phyloP scores from a whole-genome alignment of 352 stramenopile genomes.

The Pythium biforme region DNA sequence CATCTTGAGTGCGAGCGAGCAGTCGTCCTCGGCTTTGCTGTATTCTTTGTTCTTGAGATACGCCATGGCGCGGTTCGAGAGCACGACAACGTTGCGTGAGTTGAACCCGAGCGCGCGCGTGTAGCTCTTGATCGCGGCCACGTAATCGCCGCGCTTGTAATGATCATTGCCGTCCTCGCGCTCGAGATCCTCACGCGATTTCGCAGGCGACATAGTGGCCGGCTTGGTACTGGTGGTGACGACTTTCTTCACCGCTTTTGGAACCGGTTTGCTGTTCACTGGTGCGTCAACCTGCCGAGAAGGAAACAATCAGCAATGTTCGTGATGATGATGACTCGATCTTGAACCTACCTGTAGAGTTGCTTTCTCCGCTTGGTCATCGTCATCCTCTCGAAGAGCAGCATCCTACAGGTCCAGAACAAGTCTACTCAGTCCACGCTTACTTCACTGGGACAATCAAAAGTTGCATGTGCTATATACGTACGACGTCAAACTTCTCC shows the following conservation, averaged over 20 bases:
- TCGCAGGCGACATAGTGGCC: neutral
- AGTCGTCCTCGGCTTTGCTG: slow-evolving; percentile 89
- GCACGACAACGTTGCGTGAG: slow-evolving; percentile 62
- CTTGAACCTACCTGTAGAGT: neutral
- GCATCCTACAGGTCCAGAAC: slow-evolving; percentile 22
- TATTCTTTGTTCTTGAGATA: slow-evolving; percentile 88
- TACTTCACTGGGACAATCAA: neutral
- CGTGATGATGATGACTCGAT: neutral
- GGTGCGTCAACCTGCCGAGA: neutral
- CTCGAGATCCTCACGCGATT: slow-evolving; percentile 69
- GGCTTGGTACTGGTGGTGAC: neutral
- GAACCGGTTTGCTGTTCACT: neutral
- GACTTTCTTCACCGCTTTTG: slow-evolving; percentile 1
- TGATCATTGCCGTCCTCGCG: slow-evolving; percentile 91
- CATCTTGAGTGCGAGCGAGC: slow-evolving; percentile 72
- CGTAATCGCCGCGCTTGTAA: slow-evolving; percentile 85
- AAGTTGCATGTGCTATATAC: neutral
- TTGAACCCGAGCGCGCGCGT: slow-evolving; percentile 81
- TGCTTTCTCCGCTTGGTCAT: slow-evolving; percentile 7
- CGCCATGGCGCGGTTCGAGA: slow-evolving; percentile 91
- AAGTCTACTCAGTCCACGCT: neutral
- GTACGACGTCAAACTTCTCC: slow-evolving; percentile 87
- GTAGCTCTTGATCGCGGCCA: slow-evolving; percentile 89
- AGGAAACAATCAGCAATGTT: neutral
- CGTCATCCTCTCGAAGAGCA: slow-evolving; percentile 34